Evolutionary conservation across 192 early-diverging fungal genomes (phyloP).

Genomic region (Backusella australiensis): DNA sequence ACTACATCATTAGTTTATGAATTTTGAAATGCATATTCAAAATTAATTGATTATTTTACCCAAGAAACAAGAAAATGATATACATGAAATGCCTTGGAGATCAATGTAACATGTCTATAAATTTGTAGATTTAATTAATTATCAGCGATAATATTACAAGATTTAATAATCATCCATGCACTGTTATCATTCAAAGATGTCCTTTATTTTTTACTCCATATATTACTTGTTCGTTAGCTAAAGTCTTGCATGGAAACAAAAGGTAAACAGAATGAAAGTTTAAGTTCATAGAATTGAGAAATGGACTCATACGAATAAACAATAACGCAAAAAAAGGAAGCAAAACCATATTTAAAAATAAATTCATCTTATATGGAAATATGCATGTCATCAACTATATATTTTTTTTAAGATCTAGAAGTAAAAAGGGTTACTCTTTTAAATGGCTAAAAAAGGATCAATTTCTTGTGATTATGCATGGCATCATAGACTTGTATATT

Average conservation of each 20-base stretch:
- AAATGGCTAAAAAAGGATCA: neutral
- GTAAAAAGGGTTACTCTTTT: no score
- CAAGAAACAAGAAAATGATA: neutral
- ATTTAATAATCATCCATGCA: neutral
- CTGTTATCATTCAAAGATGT: neutral
- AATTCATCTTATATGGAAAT: no score
- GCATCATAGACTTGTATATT: neutral
- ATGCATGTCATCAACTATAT: no score
- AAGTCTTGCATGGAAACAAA: neutral
- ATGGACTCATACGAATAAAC: neutral
- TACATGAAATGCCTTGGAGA: neutral
- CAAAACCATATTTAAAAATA: no score
- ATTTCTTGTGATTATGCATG: slow-evolving; percentile 1
- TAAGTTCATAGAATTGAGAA: neutral
- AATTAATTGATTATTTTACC: neutral
- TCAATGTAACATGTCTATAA: neutral
- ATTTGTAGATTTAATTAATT: neutral
- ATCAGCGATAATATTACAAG: neutral
- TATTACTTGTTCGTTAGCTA: neutral
- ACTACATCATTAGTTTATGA: no score
- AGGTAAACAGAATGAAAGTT: neutral
- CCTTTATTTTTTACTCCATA: neutral
- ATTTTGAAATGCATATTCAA: no score
- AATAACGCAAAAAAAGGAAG: neutral
- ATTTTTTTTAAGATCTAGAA: no score